These are phyloP conservation scores for Talaromyces nanjingensis DNA, from an alignment of 495 filamentous ascomycete species.

Conservation along the genomic window DNA sequence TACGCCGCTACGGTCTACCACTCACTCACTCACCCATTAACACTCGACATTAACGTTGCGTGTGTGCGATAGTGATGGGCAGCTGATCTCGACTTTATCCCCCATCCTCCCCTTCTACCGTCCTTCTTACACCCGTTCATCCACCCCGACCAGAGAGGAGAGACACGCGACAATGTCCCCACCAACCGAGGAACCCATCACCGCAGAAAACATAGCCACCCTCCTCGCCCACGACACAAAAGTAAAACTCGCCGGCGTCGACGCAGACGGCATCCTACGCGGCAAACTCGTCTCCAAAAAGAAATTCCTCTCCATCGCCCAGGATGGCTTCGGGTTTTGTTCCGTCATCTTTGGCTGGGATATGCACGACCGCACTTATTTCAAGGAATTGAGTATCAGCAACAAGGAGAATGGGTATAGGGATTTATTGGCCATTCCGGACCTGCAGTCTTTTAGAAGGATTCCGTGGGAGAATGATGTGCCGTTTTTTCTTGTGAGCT, in stretches of 20 bases:
- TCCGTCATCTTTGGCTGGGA: slow-evolving; percentile 97
- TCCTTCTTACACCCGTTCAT: background rate
- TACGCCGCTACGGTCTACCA: no score
- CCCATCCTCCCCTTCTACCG: background rate
- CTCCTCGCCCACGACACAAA: slow-evolving; percentile 68
- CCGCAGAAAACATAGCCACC: slow-evolving; percentile 50
- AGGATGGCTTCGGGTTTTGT: slow-evolving; percentile 91
- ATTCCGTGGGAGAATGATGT: slow-evolving; percentile 94
- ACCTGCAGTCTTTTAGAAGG: slow-evolving; percentile 72
- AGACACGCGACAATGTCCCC: background rate
- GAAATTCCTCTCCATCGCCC: slow-evolving; percentile 83
- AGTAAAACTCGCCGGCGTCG: slow-evolving; percentile 87
- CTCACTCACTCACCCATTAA: no score
- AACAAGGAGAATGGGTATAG: slow-evolving; percentile 89
- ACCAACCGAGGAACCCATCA: slow-evolving; percentile 29
- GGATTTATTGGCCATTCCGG: slow-evolving; percentile 79
- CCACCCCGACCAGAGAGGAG: background rate
- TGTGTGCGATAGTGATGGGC: background rate
- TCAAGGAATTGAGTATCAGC: slow-evolving; percentile 70
- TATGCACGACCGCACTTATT: slow-evolving; percentile 91
- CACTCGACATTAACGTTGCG: background rate
- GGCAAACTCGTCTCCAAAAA: slow-evolving; percentile 94
- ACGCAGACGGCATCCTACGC: slow-evolving; percentile 84
- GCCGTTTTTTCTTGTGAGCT: slow-evolving; percentile 89
- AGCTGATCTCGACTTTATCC: background rate